Evolutionary conservation across 306 rosid species (phyloP).

Genomic region (Acacia melanoxylon): DNA sequence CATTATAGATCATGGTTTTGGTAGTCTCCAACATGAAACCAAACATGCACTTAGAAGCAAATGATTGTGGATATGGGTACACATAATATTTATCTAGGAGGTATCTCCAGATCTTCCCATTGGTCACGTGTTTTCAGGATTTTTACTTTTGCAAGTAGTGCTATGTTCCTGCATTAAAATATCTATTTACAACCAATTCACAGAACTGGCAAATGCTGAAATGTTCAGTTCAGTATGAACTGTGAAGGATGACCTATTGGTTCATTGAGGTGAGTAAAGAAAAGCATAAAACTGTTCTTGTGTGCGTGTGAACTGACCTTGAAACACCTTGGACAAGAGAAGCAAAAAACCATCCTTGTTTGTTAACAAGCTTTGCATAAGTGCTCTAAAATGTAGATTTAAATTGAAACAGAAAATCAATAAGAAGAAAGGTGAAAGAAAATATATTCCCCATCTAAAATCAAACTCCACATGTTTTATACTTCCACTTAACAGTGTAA

Average conservation of each 20-base stretch:
- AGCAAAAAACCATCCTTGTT: too few species aligned
- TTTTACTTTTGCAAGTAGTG: slow-evolving; percentile 76
- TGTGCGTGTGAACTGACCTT: slow-evolving; percentile 51
- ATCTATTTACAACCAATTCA: slow-evolving; percentile 21
- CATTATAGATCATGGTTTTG: background rate
- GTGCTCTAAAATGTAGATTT: too few species aligned
- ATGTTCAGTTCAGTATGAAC: background rate
- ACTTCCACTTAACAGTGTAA: too few species aligned
- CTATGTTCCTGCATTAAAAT: slow-evolving; percentile 63
- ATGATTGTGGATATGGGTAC: background rate
- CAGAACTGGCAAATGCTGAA: background rate
- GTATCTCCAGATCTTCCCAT: slow-evolving; percentile 79
- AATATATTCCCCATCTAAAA: too few species aligned
- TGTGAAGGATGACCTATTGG: slow-evolving; percentile 20
- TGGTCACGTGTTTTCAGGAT: slow-evolving; percentile 57
- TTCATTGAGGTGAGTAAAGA: background rate
- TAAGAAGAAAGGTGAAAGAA: too few species aligned
- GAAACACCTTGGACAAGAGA: too few species aligned
- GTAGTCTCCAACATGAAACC: background rate
- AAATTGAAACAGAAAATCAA: too few species aligned
- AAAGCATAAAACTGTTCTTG: slow-evolving; percentile 22
- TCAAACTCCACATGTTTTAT: too few species aligned
- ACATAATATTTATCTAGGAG: slow-evolving; percentile 52
- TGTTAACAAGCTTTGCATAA: too few species aligned
- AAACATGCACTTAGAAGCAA: background rate